Evolutionary conservation across 2,329 filamentous ascomycete genomes (phyloP), one percentile per base, ranked within the genome.

Genomic region (Fusarium floridanum): DNA sequence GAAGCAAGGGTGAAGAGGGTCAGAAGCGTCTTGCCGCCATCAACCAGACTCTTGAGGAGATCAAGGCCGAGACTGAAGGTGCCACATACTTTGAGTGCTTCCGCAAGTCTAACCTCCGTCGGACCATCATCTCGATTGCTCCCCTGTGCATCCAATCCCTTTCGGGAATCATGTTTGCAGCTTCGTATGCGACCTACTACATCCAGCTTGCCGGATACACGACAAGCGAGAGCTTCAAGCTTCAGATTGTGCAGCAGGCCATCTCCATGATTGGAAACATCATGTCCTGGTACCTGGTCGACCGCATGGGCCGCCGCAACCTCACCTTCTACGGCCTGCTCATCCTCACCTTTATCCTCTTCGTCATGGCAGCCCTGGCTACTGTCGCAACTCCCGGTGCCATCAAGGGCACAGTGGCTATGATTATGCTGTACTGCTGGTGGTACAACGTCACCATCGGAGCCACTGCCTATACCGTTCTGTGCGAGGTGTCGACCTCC

Each of bases 171-270:
- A 71, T 78, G 27, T 85, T 85, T 29, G 76, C 81, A 1, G 75
- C 81, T 2, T 73, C 76, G 8, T 86, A 86, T 68, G 77, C 77
- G n/a, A 85, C 84, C 3, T 86, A 86, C 75, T 86, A 85, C 72
- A 77, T 82, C 57, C 82, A 86, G 67, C 77, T 86, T 3, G 84
- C 85, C 11, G 84, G 84, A 10, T 85, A 82, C 70, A 80, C 78
- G 48, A 82, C 81, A 0, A 61, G 70, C 3, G 79, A 77, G 66
- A 81, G 79, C 63, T 85, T 84, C 76, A 81, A 77, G 61, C 76
- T 85, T 2, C 80, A 84, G 61, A 85, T 85, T 53, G 78, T 80
- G 11, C 83, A 85, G 70, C 84, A 84, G 57, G 78, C 81, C 3
- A 66, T 83, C 7, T 84, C 82, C 2, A 78, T 85, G 17, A 45